Base-by-base conservation (phyloP, 2,329 filamentous ascomycete species). In the Geosmithia flava region DNA sequence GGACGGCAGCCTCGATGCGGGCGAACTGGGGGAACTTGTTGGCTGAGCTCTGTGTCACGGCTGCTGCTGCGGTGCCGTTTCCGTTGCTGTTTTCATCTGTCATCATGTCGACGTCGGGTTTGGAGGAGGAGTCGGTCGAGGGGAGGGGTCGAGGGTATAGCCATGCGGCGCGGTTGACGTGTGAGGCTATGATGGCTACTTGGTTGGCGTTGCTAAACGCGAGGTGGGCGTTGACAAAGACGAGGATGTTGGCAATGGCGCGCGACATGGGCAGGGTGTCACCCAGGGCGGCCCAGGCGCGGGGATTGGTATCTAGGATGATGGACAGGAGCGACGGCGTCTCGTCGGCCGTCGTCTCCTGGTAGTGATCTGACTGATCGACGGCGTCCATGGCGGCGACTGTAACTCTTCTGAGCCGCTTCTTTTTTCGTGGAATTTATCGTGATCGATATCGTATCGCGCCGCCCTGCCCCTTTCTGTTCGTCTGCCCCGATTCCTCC, bases 11-110 rank as follows among this genome's bases (percentile, higher is more conserved):
- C 65, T 98, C 91, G 56, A 98, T 83, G 51, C 89, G 76, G 19
- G 87, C 82, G 63, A 97, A 97, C 45, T 89, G 87, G 0, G 89
- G 85, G 68, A 93, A 97, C 68, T 97, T 97, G 71, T 95, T 96
- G 45, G 86, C 83, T 2, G 73, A 73, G 27, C 58, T 54, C 4
- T 19, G 59, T 44, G 42, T 23, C n/a, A n/a, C n/a, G n/a, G n/a
- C n/a, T 20, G 17, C 20, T 13, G 23, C 23, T 27, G 23, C 23
- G 23, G 23, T 27, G 33, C 33, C 33, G 33, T 30, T 30, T 6
- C 29, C 29, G 29, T 30, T 30, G 29, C 33, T 37, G 11, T 13
- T 37, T 3, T 37, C 33, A 11, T 37, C 33, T 13, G 13, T 11
- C 33, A 37, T 16, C 33, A 37, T 37, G 33, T 37, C 33, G 17